Base-by-base conservation (phyloP, 2,329 filamentous ascomycete genomes). In the Sphaerulina populicola region DNA sequence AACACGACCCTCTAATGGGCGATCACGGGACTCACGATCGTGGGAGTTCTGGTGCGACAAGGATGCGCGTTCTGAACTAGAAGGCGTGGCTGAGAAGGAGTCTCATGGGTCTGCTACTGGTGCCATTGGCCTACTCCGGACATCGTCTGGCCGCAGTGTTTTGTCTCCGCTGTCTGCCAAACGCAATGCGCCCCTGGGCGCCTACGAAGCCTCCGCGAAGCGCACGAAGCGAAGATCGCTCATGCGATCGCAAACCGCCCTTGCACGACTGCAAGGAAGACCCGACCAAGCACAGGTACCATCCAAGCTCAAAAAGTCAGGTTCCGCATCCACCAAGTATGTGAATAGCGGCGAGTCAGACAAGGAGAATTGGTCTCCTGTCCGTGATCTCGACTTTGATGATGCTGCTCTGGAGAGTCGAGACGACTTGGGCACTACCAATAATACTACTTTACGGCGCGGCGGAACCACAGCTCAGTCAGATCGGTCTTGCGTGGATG, bases 1-100 rank as follows among this genome's bases (percentile, higher is more conserved):
- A 36, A 36, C 60, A 21, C 74, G 77, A 74, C 31, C 74, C 88
- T 37, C 81, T 83, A 55, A 81, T 49, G 80, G 66, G 12, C 67
- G 91, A 51, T 95, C 90, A 51, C 82, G 88, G 49, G 87, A 96
- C 67, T 87, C 89, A 14, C 82, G 89, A 45, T 86, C 85, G 6
- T 96, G 91, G 91, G 88, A 94, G 64, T 88, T 88, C 51, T 90
- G 86, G 71, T 91, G 88, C 62, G 88, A 94, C 64, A 82, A 83
- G 6, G 86, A 93, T 58, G 75, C 79, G 46, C 82, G 85, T 39
- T 87, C 88, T 62, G 86, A 88, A 58, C 72, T 95, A 49, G 89
- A 84, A 18, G 79, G 80, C n/a, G 85, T 88, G 59, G 86, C 86
- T 8, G 85, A 91, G 69, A 82, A 87, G 60, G 88, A 94, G 64